Evolutionary conservation across 345 rosid species (phyloP).

Genomic region (Arabis hirsuta): DNA sequence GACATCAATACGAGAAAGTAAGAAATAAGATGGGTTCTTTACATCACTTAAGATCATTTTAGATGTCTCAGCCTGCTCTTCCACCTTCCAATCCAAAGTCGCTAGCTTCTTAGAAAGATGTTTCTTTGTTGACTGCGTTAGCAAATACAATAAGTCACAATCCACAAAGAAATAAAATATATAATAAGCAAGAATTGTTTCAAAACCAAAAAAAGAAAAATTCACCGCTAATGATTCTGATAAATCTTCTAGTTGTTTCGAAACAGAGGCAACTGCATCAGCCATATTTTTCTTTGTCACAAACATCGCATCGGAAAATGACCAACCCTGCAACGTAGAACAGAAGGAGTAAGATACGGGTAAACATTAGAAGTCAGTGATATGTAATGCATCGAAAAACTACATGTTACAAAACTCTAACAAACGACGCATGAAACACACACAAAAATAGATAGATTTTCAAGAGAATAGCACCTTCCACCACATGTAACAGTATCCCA

Average conservation of each 20-base stretch:
- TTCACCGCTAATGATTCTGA: constrained; percentile 72
- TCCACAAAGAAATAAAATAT: neutral
- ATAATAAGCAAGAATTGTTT: constrained; percentile 16
- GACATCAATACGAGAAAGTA: constrained; percentile 18
- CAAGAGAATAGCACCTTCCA: constrained; percentile 65
- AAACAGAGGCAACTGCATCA: constrained; percentile 70
- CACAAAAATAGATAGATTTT: constrained; percentile 6
- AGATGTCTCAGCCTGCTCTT: constrained; percentile 76
- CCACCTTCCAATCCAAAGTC: constrained; percentile 83
- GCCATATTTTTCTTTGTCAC: constrained; percentile 92
- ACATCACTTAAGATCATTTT: constrained; percentile 69
- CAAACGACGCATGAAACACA: constrained; percentile 9
- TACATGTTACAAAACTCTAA: constrained; percentile 13
- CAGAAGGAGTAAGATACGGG: constrained; percentile 28
- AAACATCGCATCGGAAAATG: constrained; percentile 86
- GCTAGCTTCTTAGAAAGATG: constrained; percentile 80
- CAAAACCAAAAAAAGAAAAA: neutral
- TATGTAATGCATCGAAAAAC: neutral
- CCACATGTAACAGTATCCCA: constrained; percentile 97
- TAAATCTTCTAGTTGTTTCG: constrained; percentile 85
- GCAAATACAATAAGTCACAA: constrained; percentile 25
- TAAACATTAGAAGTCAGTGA: constrained; percentile 15
- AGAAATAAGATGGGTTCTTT: constrained; percentile 26
- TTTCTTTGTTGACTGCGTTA: constrained; percentile 76
- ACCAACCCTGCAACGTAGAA: constrained; percentile 68